Conservation (phyloP, 2,329 filamentous ascomycete species). For the Coniochaeta sp. region DNA sequence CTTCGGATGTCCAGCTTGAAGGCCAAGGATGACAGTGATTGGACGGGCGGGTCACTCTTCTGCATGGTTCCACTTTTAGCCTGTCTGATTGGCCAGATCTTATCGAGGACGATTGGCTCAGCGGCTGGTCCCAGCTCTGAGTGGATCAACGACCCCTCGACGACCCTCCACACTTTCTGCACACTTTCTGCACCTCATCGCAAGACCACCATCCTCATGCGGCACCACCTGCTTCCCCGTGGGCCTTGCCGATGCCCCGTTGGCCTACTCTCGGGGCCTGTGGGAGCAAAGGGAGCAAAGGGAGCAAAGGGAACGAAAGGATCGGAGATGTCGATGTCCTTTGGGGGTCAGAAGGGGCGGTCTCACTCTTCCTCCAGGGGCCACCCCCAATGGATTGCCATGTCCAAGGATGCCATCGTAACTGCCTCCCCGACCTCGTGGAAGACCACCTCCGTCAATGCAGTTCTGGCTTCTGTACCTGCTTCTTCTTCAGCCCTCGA, state of each 20-base stretch:
- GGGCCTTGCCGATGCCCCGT: not conserved
- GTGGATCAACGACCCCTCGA: not conserved
- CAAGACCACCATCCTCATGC: conserved; percentile 1
- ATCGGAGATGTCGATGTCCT: not conserved
- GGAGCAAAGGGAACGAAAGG: no score
- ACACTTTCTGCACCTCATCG: conserved; percentile 1
- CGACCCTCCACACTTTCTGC: not conserved
- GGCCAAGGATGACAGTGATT: not conserved
- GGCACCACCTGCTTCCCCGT: not conserved
- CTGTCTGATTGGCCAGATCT: not conserved
- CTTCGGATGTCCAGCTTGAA: not conserved
- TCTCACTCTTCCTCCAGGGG: not conserved
- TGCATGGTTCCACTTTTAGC: not conserved
- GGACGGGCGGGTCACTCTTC: not conserved
- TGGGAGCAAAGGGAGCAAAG: not conserved
- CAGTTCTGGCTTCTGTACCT: not conserved
- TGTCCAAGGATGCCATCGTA: not conserved
- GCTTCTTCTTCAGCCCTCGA: not conserved
- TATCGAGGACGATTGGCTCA: not conserved
- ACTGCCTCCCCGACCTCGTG: not conserved
- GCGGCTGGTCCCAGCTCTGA: not conserved
- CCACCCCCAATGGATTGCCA: not conserved
- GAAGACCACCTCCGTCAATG: not conserved
- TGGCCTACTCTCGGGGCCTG: not conserved
- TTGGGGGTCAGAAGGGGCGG: no score